A percentile compares a stretch with the other conserved stretches of the same genome.
These are phyloP conservation scores for Huntiella bhutanensis DNA, from an alignment of 2,329 filamentous ascomycete genomes.

Conservation along the genomic window DNA sequence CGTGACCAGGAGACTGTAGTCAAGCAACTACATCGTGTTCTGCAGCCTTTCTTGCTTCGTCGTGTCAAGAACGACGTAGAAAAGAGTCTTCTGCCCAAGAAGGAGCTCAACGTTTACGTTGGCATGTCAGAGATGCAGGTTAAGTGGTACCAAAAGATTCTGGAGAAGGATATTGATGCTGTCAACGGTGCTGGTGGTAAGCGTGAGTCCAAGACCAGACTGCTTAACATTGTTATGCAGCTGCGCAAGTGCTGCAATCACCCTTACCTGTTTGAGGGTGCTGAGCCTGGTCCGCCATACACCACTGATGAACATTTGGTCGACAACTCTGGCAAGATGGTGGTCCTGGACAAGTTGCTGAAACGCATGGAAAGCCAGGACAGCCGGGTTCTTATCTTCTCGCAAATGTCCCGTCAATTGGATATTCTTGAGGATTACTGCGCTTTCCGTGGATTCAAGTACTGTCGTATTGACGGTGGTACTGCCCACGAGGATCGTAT, in stretches of 20 bases:
- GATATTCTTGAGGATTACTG: constrained; percentile 98
- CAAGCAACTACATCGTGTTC: constrained; percentile 80
- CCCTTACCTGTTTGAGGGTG: constrained; percentile 92
- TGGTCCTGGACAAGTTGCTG: constrained; percentile 82
- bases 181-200: constrained; percentile 94
- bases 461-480: constrained; percentile 91
- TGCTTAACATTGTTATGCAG: constrained; percentile 99
- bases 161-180: constrained; percentile 97
- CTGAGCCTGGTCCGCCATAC: constrained; percentile 90
- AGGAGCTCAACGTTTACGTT: constrained; percentile 90
- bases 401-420: constrained; percentile 92
- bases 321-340: constrained; percentile 91
- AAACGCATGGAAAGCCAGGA: constrained; percentile 67
- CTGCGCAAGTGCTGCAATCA: constrained; percentile 98
- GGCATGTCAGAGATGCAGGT: constrained; percentile 99
- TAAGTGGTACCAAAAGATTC: constrained; percentile 97
- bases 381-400: constrained; percentile 95
- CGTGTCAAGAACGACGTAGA: constrained; percentile 96
- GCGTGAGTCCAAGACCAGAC: constrained; percentile 87
- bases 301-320: constrained; percentile 94
- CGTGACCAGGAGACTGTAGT: constrained; percentile 89
- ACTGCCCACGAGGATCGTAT: constrained; percentile 97
- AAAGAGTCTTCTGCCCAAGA: constrained; percentile 92
- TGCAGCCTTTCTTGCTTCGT: constrained; percentile 82
- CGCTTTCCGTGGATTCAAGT: constrained; percentile 84